These are phyloP conservation scores for Penicillium sp. DNA, from an alignment of 2,329 filamentous ascomycete species.

Conservation along the genomic window DNA sequence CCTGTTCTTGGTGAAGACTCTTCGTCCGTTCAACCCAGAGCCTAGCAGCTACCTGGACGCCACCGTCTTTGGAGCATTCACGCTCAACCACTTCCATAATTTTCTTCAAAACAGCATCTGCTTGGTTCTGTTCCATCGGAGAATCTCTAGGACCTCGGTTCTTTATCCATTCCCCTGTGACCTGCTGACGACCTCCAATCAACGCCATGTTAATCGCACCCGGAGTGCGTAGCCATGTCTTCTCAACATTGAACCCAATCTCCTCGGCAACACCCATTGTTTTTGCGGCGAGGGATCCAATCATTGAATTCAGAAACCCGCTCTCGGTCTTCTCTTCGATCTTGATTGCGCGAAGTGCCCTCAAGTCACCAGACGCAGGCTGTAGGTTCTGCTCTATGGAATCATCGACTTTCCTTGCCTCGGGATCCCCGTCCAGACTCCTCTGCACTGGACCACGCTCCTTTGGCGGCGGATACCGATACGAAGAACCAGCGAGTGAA, in stretches of 20 bases:
- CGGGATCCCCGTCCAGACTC: constrained; percentile 26
- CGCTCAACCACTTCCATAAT: constrained; percentile 54
- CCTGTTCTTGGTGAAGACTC: constrained; percentile 40
- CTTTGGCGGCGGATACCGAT: constrained; percentile 45
- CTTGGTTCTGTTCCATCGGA: background rate
- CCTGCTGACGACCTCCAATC: constrained; percentile 46
- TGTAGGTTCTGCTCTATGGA: constrained; percentile 19
- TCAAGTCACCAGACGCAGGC: constrained; percentile 35
- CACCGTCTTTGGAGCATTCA: constrained; percentile 41
- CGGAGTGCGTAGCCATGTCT: constrained; percentile 79
- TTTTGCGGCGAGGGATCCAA: constrained; percentile 75
- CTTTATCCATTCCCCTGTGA: background rate
- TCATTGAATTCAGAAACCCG: constrained; percentile 55
- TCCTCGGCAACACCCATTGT: constrained; percentile 60
- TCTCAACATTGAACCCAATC: constrained; percentile 68
- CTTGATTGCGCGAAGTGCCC: constrained; percentile 32
- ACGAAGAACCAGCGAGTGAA: constrained; percentile 64
- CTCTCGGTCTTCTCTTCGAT: constrained; percentile 23
- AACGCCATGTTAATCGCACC: constrained; percentile 81
- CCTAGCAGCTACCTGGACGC: constrained; percentile 37
- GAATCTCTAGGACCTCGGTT: background rate
- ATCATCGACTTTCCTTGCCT: constrained; percentile 1
- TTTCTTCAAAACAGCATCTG: constrained; percentile 30
- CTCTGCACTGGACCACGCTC: constrained; percentile 32
- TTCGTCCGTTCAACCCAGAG: constrained; percentile 48